A percentile compares a stretch with the other conserved stretches of the same genome.
Conservation (phyloP, 371 early-diverging fungal genomes). For the Mucor velutinosus region DNA sequence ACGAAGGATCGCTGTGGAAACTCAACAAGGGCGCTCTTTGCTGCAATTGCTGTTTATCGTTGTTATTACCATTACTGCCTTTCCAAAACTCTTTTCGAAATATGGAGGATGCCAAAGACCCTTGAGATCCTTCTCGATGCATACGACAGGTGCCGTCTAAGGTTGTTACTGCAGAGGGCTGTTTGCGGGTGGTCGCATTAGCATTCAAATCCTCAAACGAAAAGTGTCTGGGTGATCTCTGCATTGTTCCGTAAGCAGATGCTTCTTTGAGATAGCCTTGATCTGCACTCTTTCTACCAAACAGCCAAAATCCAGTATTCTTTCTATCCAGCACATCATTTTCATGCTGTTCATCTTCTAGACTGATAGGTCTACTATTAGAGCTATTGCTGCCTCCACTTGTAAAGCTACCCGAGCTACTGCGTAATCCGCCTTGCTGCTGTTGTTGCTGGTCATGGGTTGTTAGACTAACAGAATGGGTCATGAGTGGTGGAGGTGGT, state of each 20-base stretch:
- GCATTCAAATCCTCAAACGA: conserved; percentile 41
- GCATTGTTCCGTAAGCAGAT: conserved; percentile 6
- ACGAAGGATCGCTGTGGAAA: conserved; percentile 12
- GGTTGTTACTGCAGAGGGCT: background rate
- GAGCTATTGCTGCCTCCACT: conserved; percentile 36
- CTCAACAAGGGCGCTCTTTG: conserved; percentile 4
- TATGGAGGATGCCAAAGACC: conserved; percentile 23
- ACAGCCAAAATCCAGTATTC: conserved; percentile 37
- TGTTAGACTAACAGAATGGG: conserved; percentile 14
- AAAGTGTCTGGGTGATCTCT: conserved; percentile 39
- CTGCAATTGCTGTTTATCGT: background rate
- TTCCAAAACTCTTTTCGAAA: conserved; percentile 49
- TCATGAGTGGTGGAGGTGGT: conserved; percentile 3
- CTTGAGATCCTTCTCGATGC: conserved; percentile 30
- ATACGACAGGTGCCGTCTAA: background rate
- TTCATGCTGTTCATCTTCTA: conserved; percentile 31
- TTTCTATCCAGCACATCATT: background rate
- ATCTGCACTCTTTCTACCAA: conserved; percentile 49
- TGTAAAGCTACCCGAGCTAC: conserved; percentile 42
- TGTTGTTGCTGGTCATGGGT: conserved; percentile 18
- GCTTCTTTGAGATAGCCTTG: conserved; percentile 7
- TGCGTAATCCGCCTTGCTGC: conserved; percentile 29
- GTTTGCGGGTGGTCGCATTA: background rate
- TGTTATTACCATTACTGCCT: background rate
- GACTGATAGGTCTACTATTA: conserved; percentile 48